Percentiles rank a stretch among this genome's conserved stretches.
Conservation (phyloP, 148 eudicot species). For the Talinum fruticosum region DNA sequence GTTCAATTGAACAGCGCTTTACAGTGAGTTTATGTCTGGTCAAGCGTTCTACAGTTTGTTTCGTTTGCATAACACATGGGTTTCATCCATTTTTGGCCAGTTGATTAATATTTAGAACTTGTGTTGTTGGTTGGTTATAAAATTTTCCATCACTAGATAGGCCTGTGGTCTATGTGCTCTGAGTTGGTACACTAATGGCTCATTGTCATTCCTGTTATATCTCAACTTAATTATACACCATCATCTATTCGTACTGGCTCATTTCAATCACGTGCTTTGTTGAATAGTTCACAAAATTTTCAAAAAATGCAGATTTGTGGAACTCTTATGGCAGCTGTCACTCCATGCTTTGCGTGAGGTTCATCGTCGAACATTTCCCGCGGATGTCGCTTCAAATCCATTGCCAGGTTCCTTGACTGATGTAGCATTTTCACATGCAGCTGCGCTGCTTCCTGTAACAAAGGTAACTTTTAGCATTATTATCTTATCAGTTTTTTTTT, state of each 20-base stretch:
- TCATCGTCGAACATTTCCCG: constrained; percentile 86
- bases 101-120: too few relatives aligned
- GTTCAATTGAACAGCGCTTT: too few relatives aligned
- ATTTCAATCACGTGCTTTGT: constrained; percentile 7
- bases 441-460: constrained; percentile 94
- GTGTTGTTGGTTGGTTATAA: too few relatives aligned
- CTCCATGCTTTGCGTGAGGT: constrained; percentile 98
- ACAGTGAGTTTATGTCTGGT: too few relatives aligned
- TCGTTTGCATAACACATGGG: too few relatives aligned
- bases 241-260: background rate
- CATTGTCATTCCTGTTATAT: background rate
- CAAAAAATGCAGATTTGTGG: constrained; percentile 77
- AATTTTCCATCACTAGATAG: too few relatives aligned
- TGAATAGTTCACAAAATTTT: background rate
- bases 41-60: too few relatives aligned
- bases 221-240: too few relatives aligned
- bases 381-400: constrained; percentile 88
- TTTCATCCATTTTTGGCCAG: too few relatives aligned
- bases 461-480: constrained; percentile 47
- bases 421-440: constrained; percentile 98
- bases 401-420: constrained; percentile 93
- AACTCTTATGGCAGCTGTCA: constrained; percentile 96
- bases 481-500: background rate
- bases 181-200: too few relatives aligned
- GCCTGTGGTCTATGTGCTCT: too few relatives aligned